Evolutionary conservation across 768 basidiomycete genomes (phyloP).

Genomic region (Amanita phalloides): DNA sequence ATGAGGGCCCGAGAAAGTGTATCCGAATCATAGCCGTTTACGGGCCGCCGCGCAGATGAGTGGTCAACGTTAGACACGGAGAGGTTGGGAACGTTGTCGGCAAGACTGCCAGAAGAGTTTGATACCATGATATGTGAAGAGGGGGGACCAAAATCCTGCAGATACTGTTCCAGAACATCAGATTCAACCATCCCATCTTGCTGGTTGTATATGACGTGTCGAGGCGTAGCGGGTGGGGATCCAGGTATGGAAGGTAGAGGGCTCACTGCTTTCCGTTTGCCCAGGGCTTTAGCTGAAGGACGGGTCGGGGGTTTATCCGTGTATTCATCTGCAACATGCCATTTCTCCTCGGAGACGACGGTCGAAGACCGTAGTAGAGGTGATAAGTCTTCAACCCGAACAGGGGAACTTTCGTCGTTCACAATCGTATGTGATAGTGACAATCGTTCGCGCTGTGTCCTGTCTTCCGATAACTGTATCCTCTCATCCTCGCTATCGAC

Average conservation of each 20-base stretch:
- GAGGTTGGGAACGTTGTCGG: not conserved
- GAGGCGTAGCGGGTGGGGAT: not conserved
- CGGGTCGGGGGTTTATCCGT: not conserved
- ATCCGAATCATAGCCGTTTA: not conserved
- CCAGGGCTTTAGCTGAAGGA: constrained; percentile 22
- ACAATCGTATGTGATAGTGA: not conserved
- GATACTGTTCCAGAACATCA: constrained; percentile 2
- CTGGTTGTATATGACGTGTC: not conserved
- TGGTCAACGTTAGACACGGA: not conserved
- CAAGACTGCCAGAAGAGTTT: not conserved
- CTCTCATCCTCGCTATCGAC: not conserved
- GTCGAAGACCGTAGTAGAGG: not conserved
- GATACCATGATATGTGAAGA: not conserved
- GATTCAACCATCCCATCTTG: not conserved
- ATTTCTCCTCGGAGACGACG: not conserved
- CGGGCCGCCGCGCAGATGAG: not conserved
- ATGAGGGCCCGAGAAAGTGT: constrained; percentile 2
- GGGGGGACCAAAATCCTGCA: not conserved
- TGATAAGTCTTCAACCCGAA: not conserved
- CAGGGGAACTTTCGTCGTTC: not conserved
- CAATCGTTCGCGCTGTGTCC: not conserved
- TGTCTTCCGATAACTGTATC: not conserved
- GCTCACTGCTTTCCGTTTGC: constrained; percentile 18
- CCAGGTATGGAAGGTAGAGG: not conserved
- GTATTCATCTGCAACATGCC: not conserved